A percentile compares a stretch with the other conserved stretches of the same genome.
phyloP scores from a whole-genome alignment of 805 yeast genomes.

The Sporopachydermia quercuum region DNA sequence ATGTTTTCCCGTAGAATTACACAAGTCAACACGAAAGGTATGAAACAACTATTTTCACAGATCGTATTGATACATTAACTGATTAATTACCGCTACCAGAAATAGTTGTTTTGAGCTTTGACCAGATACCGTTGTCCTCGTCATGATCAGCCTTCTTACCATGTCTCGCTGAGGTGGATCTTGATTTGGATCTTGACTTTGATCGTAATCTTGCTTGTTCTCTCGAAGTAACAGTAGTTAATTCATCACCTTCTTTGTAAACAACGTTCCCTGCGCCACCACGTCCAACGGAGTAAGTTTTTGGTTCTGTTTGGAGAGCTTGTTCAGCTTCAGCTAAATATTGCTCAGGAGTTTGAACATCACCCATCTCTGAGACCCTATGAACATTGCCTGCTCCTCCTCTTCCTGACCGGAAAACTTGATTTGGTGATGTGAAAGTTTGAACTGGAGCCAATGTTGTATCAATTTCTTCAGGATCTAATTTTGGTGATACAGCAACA shows the following conservation, averaged over 20 bases:
- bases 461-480: slow-evolving; percentile 10
- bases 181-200: background rate
- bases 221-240: background rate
- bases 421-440: slow-evolving; percentile 18
- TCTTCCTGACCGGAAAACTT: slow-evolving; percentile 20
- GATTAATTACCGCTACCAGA: background rate
- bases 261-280: slow-evolving; percentile 23
- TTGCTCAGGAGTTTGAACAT: slow-evolving; percentile 17
- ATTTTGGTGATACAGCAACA: slow-evolving; percentile 7
- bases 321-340: slow-evolving; percentile 18
- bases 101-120: background rate
- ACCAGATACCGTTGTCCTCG: background rate
- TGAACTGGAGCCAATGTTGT: slow-evolving; percentile 21
- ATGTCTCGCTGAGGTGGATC: background rate
- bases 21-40: too few species aligned
- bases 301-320: slow-evolving; percentile 17
- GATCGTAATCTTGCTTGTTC: background rate
- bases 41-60: too few species aligned
- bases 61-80: too few species aligned
- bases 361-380: slow-evolving; percentile 14
- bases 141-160: background rate
- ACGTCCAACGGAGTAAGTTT: slow-evolving; percentile 20
- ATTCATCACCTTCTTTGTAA: slow-evolving; percentile 3
- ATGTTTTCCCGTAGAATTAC: too few species aligned
- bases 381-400: slow-evolving; percentile 24